phyloP scores from a whole-genome alignment of 2,329 filamentous ascomycete genomes.

The Diatrype stigma region DNA sequence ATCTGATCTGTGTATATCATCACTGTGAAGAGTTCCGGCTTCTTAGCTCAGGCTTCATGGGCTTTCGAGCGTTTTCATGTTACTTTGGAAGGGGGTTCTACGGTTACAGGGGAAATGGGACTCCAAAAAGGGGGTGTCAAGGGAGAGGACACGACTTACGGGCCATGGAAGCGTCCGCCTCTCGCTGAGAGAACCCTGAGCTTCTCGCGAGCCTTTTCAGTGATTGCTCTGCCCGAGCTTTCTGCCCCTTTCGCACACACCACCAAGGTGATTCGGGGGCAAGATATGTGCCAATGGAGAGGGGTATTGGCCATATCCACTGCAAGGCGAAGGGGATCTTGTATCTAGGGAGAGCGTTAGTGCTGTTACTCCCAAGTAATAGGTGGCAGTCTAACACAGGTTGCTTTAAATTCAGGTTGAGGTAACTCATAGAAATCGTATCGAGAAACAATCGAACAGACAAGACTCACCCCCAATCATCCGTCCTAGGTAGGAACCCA shows the following conservation, averaged over 20 bases:
- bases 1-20: slow-evolving; percentile 39
- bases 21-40: slow-evolving; percentile 23
- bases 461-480: slow-evolving; percentile 25
- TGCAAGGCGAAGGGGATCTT: slow-evolving; percentile 26
- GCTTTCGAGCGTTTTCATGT: too few species aligned
- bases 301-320: slow-evolving; percentile 27
- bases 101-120: too few species aligned
- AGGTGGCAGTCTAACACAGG: too few species aligned
- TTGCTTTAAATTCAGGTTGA: not conserved
- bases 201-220: slow-evolving; percentile 24
- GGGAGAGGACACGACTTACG: slow-evolving; percentile 10
- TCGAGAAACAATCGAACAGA: not conserved
- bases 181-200: slow-evolving; percentile 24
- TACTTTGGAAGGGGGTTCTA: too few species aligned
- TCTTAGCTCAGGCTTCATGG: too few species aligned
- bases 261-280: slow-evolving; percentile 28
- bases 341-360: slow-evolving; percentile 19
- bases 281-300: slow-evolving; percentile 23
- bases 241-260: slow-evolving; percentile 21
- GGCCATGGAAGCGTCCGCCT: slow-evolving; percentile 24
- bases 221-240: slow-evolving; percentile 16
- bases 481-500: slow-evolving; percentile 17
- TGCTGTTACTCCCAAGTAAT: too few species aligned
- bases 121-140: not conserved
- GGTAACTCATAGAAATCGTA: not conserved